phyloP scores from a whole-genome alignment of 176 grass and related monocot species.

The Otatea glauca region DNA sequence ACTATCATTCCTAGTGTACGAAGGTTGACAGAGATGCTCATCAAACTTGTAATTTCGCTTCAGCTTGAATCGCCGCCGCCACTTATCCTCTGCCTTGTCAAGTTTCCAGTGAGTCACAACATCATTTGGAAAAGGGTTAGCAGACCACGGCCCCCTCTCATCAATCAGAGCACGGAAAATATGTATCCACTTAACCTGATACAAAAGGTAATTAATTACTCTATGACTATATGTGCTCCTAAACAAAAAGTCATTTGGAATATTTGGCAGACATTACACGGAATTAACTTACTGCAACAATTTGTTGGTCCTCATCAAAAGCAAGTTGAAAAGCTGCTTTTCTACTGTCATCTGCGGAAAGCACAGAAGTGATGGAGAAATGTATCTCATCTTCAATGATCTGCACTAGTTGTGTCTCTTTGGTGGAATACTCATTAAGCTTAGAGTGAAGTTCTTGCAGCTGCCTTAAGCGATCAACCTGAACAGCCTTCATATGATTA shows the following conservation, averaged over 20 bases:
- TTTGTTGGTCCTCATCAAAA: slow-evolving; percentile 93
- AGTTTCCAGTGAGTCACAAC: slow-evolving; percentile 80
- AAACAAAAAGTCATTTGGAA: neutral
- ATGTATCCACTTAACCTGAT: slow-evolving; percentile 97
- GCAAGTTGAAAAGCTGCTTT: slow-evolving; percentile 82
- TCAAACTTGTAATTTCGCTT: slow-evolving; percentile 98
- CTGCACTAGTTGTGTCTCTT: slow-evolving; percentile 65
- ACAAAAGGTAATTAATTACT: slow-evolving; percentile 32
- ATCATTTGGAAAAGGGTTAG: slow-evolving; percentile 89
- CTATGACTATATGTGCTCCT: neutral
- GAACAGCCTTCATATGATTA: slow-evolving; percentile 70
- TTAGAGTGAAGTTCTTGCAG: slow-evolving; percentile 82
- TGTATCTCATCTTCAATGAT: slow-evolving; percentile 89
- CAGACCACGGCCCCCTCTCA: slow-evolving; percentile 92
- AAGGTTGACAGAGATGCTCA: slow-evolving; percentile 73
- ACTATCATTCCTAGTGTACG: slow-evolving; percentile 47
- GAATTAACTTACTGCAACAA: slow-evolving; percentile 72
- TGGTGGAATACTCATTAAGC: slow-evolving; percentile 64
- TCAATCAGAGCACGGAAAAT: slow-evolving; percentile 86
- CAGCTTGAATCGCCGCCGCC: slow-evolving; percentile 85
- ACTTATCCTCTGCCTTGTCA: slow-evolving; percentile 94
- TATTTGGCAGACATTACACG: slow-evolving; percentile 14
- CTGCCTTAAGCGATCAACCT: slow-evolving; percentile 77
- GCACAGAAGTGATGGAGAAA: slow-evolving; percentile 63
- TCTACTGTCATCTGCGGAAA: slow-evolving; percentile 80